Evolutionary conservation across 1,139 yeast genomes (phyloP).

Genomic region (Suhomyces bokatorum): DNA sequence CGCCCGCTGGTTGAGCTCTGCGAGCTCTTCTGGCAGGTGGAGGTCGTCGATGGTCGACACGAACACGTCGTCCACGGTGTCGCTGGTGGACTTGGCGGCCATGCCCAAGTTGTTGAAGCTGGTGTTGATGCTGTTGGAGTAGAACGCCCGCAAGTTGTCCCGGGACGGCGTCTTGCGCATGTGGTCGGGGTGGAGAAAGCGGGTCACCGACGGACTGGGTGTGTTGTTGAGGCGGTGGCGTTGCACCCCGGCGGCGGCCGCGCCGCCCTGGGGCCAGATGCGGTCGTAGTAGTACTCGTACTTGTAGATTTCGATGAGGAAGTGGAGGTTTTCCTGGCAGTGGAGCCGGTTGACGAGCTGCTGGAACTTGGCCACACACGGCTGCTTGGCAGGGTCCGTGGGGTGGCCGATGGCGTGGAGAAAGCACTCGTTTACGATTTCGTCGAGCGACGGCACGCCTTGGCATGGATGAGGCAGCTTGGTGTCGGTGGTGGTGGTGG

Average conservation of each 20-base stretch:
- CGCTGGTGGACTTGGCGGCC: not conserved
- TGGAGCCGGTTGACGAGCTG: constrained; percentile 26
- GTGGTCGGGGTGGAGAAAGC: constrained; percentile 5
- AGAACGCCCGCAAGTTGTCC: constrained; percentile 12
- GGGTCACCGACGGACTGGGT: constrained; percentile 15
- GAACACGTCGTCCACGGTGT: constrained; percentile 21
- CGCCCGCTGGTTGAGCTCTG: constrained; percentile 12
- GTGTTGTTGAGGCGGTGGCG: constrained; percentile 19
- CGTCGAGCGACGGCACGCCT: constrained; percentile 18
- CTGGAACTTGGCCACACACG: constrained; percentile 15
- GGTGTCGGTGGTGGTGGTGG: not conserved
- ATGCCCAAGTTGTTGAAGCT: constrained; percentile 10
- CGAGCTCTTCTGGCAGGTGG: constrained; percentile 14
- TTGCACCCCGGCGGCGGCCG: constrained; percentile 3
- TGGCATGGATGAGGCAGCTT: not conserved
- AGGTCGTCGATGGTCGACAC: constrained; percentile 38
- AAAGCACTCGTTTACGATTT: constrained; percentile 25
- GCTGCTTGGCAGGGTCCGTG: constrained; percentile 9
- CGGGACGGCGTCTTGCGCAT: constrained; percentile 4
- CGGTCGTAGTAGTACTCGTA: constrained; percentile 35
- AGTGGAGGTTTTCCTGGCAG: constrained; percentile 48
- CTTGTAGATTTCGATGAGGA: constrained; percentile 46
- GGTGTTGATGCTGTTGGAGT: constrained; percentile 11
- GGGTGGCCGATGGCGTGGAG: constrained; percentile 19
- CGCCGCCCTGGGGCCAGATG: constrained; percentile 17